These are phyloP conservation scores for Penicillium roqueforti DNA, from an alignment of 495 filamentous ascomycete genomes.

Conservation along the genomic window DNA sequence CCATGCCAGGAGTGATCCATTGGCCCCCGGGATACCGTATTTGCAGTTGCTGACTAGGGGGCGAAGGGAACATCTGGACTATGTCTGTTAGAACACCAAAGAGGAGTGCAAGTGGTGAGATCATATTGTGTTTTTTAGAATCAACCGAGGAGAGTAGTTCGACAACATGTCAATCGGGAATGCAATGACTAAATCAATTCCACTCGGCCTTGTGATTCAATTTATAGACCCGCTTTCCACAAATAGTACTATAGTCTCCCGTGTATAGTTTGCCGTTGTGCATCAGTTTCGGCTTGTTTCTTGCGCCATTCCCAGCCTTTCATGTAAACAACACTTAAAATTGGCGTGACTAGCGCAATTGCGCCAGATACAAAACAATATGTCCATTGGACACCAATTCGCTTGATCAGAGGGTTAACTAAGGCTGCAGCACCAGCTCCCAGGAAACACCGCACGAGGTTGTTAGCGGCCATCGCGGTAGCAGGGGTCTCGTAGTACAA, in stretches of 20 bases:
- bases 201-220: background rate
- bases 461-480: conserved; percentile 65
- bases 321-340: conserved; percentile 21
- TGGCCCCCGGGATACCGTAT: conserved; percentile 11
- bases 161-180: background rate
- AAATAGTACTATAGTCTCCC: background rate
- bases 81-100: background rate
- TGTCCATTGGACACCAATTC: conserved; percentile 15
- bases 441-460: conserved; percentile 61
- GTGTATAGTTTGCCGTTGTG: background rate
- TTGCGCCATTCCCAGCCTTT: conserved; percentile 15
- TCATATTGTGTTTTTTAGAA: background rate
- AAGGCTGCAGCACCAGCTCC: conserved; percentile 58
- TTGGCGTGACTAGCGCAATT: conserved; percentile 10
- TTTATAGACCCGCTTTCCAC: background rate
- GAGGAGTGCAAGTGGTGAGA: background rate
- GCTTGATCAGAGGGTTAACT: conserved; percentile 54
- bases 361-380: conserved; percentile 18
- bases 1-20: conserved; percentile 16
- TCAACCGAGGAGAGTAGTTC: background rate
- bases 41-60: conserved; percentile 5
- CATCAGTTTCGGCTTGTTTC: background rate
- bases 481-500: conserved; percentile 56
- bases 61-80: background rate
- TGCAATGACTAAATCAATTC: background rate